Base-by-base conservation (phyloP, 768 basidiomycete species). In the Russula vinacea region DNA sequence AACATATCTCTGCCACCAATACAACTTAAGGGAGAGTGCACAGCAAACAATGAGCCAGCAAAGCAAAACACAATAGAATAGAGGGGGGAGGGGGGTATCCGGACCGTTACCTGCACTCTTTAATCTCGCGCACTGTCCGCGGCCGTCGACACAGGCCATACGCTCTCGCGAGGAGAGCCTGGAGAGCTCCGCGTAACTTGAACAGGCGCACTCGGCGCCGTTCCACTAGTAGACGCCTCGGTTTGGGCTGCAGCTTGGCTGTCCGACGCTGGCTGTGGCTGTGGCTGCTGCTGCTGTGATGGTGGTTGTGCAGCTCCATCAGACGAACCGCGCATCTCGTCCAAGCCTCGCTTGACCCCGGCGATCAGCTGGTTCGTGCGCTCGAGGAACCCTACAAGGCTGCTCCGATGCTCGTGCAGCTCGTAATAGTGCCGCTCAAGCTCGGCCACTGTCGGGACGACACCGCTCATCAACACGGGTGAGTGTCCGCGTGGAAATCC, bases 291-390 rank as follows among this genome's bases (percentile, higher is more conserved):
- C 10, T 47, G 22, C 37, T 53, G 56, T 17, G 57, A 51, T 17
- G 17, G 33, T 14, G n/a, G 26, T 11, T 52, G 62, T 37, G 59
- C 8, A 6, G 56, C 44, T 24, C 29, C 55, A 52, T 69, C 76
- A 56, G 73, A 68, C 42, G 67, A 68, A 50, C 68, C 80, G 68
- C 83, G 78, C 83, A 90, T 85, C 72, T 92, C 90, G 60, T 92
- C 90, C 69, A 93, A 77, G 26, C 85, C 88, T 68, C 85, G 81
- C 78, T 85, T 85, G 72, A 93, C 77, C 26, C 85, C 84, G 42
- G 76, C 79, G 80, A 93, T 84, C 76, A 93, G 74, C 72, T 81
- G 75, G 59, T 92, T 88, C 69, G 90, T 93, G 75, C 80, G 83
- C 68, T 86, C 82, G 63, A 91, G 74, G 84, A 93, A 80, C 72